Conservation (phyloP, 2,329 filamentous ascomycete species). For the Pseudogymnoascus sp. region DNA sequence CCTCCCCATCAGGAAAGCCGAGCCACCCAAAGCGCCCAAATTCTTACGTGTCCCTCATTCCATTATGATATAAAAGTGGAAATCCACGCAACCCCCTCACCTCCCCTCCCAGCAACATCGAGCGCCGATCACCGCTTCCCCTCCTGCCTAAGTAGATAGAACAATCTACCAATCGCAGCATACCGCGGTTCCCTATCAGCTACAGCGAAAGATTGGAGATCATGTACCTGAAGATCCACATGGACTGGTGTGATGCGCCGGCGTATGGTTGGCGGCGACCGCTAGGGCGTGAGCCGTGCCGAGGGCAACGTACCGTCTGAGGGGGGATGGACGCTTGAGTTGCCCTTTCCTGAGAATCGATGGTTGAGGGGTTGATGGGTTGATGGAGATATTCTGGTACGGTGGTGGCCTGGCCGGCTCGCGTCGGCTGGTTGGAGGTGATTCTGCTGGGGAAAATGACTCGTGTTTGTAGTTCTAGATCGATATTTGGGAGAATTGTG, state of each 20-base stretch:
- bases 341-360: not conserved
- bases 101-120: not conserved
- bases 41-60: slow-evolving; percentile 2
- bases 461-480: not conserved
- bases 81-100: slow-evolving; percentile 1
- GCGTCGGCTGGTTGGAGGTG: not conserved
- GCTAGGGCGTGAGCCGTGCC: not conserved
- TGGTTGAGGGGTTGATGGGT: not conserved
- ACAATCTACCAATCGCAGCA: not conserved
- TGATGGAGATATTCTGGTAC: not conserved
- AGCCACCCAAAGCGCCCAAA: not conserved
- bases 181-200: not conserved
- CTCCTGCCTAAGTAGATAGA: not conserved
- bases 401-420: not conserved
- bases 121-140: not conserved
- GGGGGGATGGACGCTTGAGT: not conserved
- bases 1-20: not conserved
- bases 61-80: not conserved
- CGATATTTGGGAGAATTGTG: not conserved
- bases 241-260: not conserved
- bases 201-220: not conserved
- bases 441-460: not conserved
- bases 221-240: slow-evolving; percentile 6
- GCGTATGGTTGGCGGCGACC: not conserved
- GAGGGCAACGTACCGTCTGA: not conserved